Base-by-base conservation (phyloP, 371 early-diverging fungal genomes). In the Choanephora cucurbitarum region DNA sequence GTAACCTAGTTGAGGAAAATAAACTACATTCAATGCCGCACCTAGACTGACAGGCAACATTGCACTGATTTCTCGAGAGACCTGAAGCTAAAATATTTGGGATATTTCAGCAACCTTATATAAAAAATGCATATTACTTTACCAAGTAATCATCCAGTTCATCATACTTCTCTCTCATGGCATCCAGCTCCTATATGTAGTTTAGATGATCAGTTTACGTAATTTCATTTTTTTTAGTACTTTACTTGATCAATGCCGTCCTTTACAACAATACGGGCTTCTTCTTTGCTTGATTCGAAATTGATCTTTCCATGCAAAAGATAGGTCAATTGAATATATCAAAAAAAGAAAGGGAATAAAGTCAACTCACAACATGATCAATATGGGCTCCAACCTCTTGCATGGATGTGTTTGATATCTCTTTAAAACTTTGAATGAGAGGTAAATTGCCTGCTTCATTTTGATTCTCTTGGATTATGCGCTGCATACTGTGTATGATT, bases 1-100 rank as follows among this genome's bases (percentile, higher is more conserved):
- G 54, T 86, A 92, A 1, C 93, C 93, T 3, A 93, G 77, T 70
- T 89, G 87, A 4, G 93, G 93, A 64, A 91, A 91, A 60, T 93
- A 93, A 7, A 93, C 82, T 6, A 92, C 91, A 50, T 89, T 89
- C 47, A 91, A 57, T 0, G 73, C 58, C 5, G 69, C 60, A 0
- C 80, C 73, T 48, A 83, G 67, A 15, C 73, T 66, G 9, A 64
- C 46, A 0, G 88, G 87, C 7, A 91, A 64, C 1, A 56, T 64
- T 9, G 48, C 41, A 18, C 76, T 75, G 13, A 91, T 80, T 19
- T 84, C 80, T 40, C 72, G 70, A 2, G 91, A 90, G 0, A 86
- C 83, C 43, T 80, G 62, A 0, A 83, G 77, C 84, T 89, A 49
- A 23, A 32, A 1, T 2, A 17, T 19, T 14, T 18, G 0, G 28